Percentiles rank a stretch among this genome's conserved stretches.
Evolutionary conservation across 202 grass and related monocot species (phyloP).

Genomic region (Zoysia matrella): DNA sequence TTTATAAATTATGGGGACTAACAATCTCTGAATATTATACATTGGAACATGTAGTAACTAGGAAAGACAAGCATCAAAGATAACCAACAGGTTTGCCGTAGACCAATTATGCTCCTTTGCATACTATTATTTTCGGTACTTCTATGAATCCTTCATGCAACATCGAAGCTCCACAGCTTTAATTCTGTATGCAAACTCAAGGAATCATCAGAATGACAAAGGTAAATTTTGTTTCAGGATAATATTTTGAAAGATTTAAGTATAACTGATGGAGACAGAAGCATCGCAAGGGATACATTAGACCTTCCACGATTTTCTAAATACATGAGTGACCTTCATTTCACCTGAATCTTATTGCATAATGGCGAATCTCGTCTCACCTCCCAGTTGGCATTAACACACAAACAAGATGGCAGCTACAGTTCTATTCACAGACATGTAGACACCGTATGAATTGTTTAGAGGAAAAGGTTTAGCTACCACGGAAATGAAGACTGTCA

Average conservation of each 20-base stretch:
- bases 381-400: not conserved
- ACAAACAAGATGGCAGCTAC: not conserved
- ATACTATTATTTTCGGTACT: slow-evolving; percentile 9
- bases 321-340: slow-evolving; percentile 28
- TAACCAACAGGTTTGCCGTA: not conserved
- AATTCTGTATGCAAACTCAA: slow-evolving; percentile 22
- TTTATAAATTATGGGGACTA: not conserved
- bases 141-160: not conserved
- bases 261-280: slow-evolving; percentile 64
- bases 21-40: not conserved
- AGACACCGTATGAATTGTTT: slow-evolving; percentile 21
- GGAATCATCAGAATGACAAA: slow-evolving; percentile 18
- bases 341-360: not conserved
- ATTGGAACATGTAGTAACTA: not conserved
- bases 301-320: slow-evolving; percentile 52
- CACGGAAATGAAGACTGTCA: not conserved
- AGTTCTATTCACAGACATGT: not conserved
- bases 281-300: slow-evolving; percentile 50
- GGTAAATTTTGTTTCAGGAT: slow-evolving; percentile 48
- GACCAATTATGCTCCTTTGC: too few relatives aligned
- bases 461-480: slow-evolving; percentile 7
- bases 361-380: not conserved
- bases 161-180: not conserved
- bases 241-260: slow-evolving; percentile 59
- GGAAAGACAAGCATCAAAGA: not conserved